Base-by-base conservation (phyloP, 495 filamentous ascomycete genomes). In the Polyplosphaeria fusca region DNA sequence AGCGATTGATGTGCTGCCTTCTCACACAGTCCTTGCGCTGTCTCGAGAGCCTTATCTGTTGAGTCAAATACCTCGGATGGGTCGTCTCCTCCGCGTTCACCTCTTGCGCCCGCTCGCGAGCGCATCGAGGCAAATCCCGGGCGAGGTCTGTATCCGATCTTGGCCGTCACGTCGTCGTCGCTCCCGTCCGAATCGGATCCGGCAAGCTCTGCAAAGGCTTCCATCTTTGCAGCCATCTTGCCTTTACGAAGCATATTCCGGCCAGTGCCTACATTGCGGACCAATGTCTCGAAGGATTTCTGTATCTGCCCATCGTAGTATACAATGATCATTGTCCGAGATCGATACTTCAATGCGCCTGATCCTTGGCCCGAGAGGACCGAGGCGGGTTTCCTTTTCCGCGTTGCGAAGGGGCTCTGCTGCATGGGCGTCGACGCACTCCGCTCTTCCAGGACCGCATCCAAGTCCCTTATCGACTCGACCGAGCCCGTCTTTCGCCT, bases 301-400 rank as follows among this genome's bases (percentile, higher is more conserved):
- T 96, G 91, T 11, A 90, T 85, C 52, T 88, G 83, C 62, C 87
- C 87, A 67, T 96, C 90, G 69, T 95, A 96, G 68, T 91, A 87
- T 38, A 96, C 86, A 24, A 62, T 84, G 51, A 94, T 83, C 80
- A 89, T 90, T 56, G 81, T 83, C 50, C 87, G 80, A 12, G 81
- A 84, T 51, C 88, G 84, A 67, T 86, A 88, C 20, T 76, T 76
- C 67, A 76, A 40, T 64, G 81, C 52, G 63, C 73, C 61, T 44
- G 70, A 59, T 59, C 65, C 54, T 12, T 80, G 76, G 38, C 66
- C 74, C 27, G 81, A 84, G 22, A 79, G 65, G 54, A 83, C 70
- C 5, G 84, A 86, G 11, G 77, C 77, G 9, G 81, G 81, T 63
- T 84, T 83, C 35, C 79, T 76, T 52, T 80, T 79, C 60, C 80